These are phyloP conservation scores for Pythium dissimile DNA, from an alignment of 352 stramenopile genomes.

Conservation along the genomic window DNA sequence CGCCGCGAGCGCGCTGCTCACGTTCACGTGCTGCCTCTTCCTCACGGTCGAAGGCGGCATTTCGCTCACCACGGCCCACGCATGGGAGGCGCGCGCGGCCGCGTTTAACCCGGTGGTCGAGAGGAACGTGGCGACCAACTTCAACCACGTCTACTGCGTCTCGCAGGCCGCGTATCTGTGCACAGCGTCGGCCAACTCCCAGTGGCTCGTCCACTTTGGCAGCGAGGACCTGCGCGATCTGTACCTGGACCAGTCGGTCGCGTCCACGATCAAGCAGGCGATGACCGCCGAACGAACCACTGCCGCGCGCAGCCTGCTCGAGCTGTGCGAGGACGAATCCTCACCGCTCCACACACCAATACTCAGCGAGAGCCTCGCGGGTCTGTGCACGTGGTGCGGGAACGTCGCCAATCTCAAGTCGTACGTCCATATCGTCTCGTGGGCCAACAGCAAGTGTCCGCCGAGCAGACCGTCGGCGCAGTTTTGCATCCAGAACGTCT, in stretches of 20 bases:
- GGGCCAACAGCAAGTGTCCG: constrained; percentile 22
- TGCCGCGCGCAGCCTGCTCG: constrained; percentile 5
- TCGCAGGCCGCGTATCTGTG: constrained; percentile 23
- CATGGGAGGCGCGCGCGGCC: constrained; percentile 6
- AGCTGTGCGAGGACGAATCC: constrained; percentile 22
- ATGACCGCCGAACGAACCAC: constrained; percentile 12
- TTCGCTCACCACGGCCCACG: constrained; percentile 6
- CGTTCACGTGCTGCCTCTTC: constrained; percentile 13
- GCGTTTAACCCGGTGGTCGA: constrained; percentile 10
- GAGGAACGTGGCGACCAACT: constrained; percentile 16
- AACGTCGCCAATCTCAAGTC: constrained; percentile 16
- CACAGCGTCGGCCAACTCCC: constrained; percentile 15
- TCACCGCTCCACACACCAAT: constrained; percentile 13
- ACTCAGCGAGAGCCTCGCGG: constrained; percentile 11
- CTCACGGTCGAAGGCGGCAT: constrained; percentile 18
- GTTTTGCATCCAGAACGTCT: constrained; percentile 17
- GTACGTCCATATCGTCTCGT: constrained; percentile 23
- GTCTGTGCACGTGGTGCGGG: constrained; percentile 25
- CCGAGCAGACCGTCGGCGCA: constrained; percentile 3
- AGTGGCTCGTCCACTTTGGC: constrained; percentile 27
- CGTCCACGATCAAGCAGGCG: constrained; percentile 16
- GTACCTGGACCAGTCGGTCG: constrained; percentile 7
- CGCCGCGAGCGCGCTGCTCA: constrained; percentile 11
- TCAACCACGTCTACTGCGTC: constrained; percentile 25
- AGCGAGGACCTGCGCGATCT: constrained; percentile 25